Base-by-base conservation (phyloP, 2,329 filamentous ascomycete genomes). In the Fusarium sp. region DNA sequence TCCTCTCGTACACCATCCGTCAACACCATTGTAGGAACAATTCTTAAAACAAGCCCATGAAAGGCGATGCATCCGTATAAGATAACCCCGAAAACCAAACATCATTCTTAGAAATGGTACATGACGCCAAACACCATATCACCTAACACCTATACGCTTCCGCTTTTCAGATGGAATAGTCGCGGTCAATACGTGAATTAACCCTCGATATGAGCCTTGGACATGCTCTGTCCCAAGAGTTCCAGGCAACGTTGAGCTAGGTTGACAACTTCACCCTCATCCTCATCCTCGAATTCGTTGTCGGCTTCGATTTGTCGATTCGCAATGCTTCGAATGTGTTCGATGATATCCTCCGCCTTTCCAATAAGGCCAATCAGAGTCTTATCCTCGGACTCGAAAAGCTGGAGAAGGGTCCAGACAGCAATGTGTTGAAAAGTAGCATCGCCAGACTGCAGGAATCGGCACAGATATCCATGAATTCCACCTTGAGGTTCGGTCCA, bases 341-440 rank as follows among this genome's bases (percentile, higher is more conserved):
- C 90, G 61, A 98, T 93, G 73, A 99, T 92, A 73, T 97, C 94
- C 71, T 95, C 93, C 3, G 94, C 95, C 78, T 95, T 93, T 75
- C 93, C 91, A 74, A 99, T 98, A 52, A 94, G 90, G 53, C 91
- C 91, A 70, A 98, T 92, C n/a, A 99, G 86, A 60, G 90, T 92
- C 82, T 93, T 91, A 79, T 99, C 95, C 80, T 97, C 95, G 0
- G 95, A 98, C 82, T 99, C 96, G 54, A 99, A 91, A 6, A 99
- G 88, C 79, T 99, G 96, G 6, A 99, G 88, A 50, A 99, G 84
- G 3, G 96, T 99, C 96, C 96, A 99, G 70, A 98, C 97, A 54
- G 96, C 96, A 78, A 99, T 99, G 80, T 99, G 96, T 82, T 99
- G 96, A 86, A 99, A 99, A 0, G 96, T 99, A 2, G 96, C 91